Base-by-base conservation (phyloP, 345 rosid species). In the Erodium maritimum region DNA sequence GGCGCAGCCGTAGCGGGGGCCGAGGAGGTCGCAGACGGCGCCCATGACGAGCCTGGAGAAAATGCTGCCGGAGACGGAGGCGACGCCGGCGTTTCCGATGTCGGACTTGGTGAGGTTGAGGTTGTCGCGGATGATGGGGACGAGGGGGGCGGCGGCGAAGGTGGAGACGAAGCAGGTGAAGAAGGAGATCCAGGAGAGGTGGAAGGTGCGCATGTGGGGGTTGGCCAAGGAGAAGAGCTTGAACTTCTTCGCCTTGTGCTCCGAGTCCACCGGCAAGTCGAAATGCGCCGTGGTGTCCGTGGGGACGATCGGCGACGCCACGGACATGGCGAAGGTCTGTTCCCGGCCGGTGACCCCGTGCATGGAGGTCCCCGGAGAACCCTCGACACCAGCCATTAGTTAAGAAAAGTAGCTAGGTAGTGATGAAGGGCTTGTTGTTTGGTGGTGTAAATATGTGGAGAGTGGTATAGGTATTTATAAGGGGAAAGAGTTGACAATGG, bases 1-100 rank as follows among this genome's bases (percentile, higher is more conserved):
- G 1, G 83, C 96, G 21, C 96, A 91, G 0, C 96, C 95, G 34
- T 91, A 85, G 57, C 97, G 79, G 10, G 94, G 96, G 0, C 97
- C 96, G 25, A 87, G 64, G 5, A 87, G 64, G 70, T 91, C 97
- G 33, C 95, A 91, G 17, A 87, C 71, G 0, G 87, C 97, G 10
- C 97, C 97, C 97, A 85, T 87, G n/a, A 59, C 79, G 4, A 87
- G 94, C 85, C 97, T 85, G 7, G 96, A 91, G 71, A 87, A 86
- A 55, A 91, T 91, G 69, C 94, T 83, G 0, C 96, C 91, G 0
- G 97, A 87, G 34, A 91, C 96, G 0, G 97, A 91, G 6, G 97
- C 97, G 24, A 87, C 91, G 19, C 96, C 94, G 0, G 96, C 97
- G 23, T 87, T 91, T 0, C 96, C 97, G 0, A 83, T 75, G 62